phyloP scores from a whole-genome alignment of 148 eudicot genomes.

The Arctostaphylos glauca region DNA sequence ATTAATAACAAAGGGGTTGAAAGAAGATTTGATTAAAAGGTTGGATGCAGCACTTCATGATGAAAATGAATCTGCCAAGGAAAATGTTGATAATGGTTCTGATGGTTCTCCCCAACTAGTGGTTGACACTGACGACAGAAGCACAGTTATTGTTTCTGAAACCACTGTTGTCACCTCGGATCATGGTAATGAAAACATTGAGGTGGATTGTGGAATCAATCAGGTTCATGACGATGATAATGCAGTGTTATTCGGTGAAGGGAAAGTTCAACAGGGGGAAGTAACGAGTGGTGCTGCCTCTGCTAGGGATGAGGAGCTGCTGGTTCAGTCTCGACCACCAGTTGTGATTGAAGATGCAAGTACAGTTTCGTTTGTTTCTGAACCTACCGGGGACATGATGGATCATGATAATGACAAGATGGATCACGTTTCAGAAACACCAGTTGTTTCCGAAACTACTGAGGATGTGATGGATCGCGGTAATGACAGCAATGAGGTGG shows the following conservation, averaged over 20 bases:
- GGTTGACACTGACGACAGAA: constrained; percentile 23
- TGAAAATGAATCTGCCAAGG: constrained; percentile 43
- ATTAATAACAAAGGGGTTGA: constrained; percentile 72
- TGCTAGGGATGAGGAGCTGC: constrained; percentile 22
- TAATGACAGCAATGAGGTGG: constrained; percentile 14
- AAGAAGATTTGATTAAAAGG: constrained; percentile 69
- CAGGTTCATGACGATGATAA: constrained; percentile 26
- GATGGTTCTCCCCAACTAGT: constrained; percentile 24
- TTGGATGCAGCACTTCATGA: constrained; percentile 62
- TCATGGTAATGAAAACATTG: constrained; percentile 10
- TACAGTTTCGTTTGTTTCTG: constrained; percentile 16
- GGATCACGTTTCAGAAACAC: background rate
- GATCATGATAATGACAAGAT: constrained; percentile 13
- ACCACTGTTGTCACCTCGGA: background rate
- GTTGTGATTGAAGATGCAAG: background rate
- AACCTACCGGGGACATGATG: constrained; percentile 13
- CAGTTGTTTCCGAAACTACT: constrained; percentile 19
- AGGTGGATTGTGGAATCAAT: constrained; percentile 19
- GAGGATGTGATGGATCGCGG: constrained; percentile 20
- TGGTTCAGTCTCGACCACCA: constrained; percentile 8
- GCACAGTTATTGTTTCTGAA: constrained; percentile 6
- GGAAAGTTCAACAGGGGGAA: constrained; percentile 22
- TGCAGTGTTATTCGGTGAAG: constrained; percentile 25
- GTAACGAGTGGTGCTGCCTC: constrained; percentile 21
- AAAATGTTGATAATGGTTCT: constrained; percentile 26